Percentiles rank a stretch among this genome's conserved stretches.
Evolutionary conservation across 2,329 filamentous ascomycete genomes (phyloP).

Genomic region (Paecilomyces formosus): DNA sequence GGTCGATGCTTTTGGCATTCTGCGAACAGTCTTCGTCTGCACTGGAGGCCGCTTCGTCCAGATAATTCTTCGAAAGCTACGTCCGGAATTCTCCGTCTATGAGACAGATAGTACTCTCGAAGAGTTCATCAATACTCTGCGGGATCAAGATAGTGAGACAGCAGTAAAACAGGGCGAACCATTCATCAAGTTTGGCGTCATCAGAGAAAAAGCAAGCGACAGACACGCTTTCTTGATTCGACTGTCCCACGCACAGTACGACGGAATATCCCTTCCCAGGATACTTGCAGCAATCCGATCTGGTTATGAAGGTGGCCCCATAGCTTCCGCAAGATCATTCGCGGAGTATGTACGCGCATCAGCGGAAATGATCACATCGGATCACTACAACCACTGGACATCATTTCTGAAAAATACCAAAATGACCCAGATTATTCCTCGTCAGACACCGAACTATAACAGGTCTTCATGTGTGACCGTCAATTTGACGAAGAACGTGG

Average conservation of each 20-base stretch:
- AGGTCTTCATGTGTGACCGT: slow-evolving; percentile 28
- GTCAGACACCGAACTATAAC: slow-evolving; percentile 25
- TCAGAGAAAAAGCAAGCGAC: slow-evolving; percentile 34
- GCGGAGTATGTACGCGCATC: slow-evolving; percentile 39
- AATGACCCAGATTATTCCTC: slow-evolving; percentile 37
- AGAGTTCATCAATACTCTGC: slow-evolving; percentile 47
- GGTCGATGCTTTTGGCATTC: slow-evolving; percentile 54
- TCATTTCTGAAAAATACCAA: slow-evolving; percentile 50
- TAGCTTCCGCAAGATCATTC: slow-evolving; percentile 36
- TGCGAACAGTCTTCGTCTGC: slow-evolving; percentile 58
- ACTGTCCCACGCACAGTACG: slow-evolving; percentile 63
- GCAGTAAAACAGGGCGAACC: slow-evolving; percentile 52
- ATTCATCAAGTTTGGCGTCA: slow-evolving; percentile 54
- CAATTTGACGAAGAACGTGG: slow-evolving; percentile 27
- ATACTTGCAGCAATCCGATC: slow-evolving; percentile 54
- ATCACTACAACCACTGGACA: slow-evolving; percentile 54
- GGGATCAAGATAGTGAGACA: slow-evolving; percentile 49
- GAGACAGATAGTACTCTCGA: slow-evolving; percentile 46
- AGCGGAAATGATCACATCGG: slow-evolving; percentile 31
- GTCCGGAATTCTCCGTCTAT: slow-evolving; percentile 45
- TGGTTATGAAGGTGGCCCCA: slow-evolving; percentile 40
- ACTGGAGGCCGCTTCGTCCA: slow-evolving; percentile 45
- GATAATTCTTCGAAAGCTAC: slow-evolving; percentile 51
- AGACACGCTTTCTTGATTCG: slow-evolving; percentile 49
- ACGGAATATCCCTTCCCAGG: slow-evolving; percentile 59